Evolutionary conservation across 2,329 filamentous ascomycete genomes (phyloP).

Genomic region (Diplodia corticola): DNA sequence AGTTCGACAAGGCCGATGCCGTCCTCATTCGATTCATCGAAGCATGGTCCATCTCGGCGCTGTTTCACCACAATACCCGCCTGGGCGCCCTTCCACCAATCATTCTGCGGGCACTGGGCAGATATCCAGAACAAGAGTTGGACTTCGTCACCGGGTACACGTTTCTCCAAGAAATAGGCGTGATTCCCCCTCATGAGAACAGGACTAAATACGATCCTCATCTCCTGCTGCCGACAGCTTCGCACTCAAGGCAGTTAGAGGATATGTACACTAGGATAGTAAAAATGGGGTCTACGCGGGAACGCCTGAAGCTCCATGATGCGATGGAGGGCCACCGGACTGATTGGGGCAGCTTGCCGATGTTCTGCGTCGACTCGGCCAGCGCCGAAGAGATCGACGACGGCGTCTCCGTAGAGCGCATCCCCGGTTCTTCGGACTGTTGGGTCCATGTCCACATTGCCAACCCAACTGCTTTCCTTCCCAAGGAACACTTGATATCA

Average conservation of each 20-base stretch:
- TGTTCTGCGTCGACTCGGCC: conserved; percentile 72
- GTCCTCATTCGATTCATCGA: conserved; percentile 69
- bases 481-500: conserved; percentile 58
- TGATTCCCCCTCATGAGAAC: conserved; percentile 70
- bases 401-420: conserved; percentile 68
- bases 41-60: conserved; percentile 52
- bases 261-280: conserved; percentile 36
- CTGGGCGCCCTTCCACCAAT: conserved; percentile 64
- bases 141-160: conserved; percentile 56
- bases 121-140: conserved; percentile 59
- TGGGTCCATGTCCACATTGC: conserved; percentile 81
- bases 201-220: conserved; percentile 60
- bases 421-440: conserved; percentile 55
- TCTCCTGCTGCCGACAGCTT: conserved; percentile 53
- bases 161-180: conserved; percentile 75
- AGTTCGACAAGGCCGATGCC: conserved; percentile 54
- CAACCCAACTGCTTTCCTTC: conserved; percentile 72
- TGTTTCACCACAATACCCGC: conserved; percentile 44
- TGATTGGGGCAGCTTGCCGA: conserved; percentile 59
- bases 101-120: conserved; percentile 61
- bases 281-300: conserved; percentile 28
- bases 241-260: conserved; percentile 47
- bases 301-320: conserved; percentile 50
- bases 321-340: conserved; percentile 58
- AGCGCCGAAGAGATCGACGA: conserved; percentile 74